Evolutionary conservation across 2,329 filamentous ascomycete genomes (phyloP).

Genomic region (Chlorencoelia australis): DNA sequence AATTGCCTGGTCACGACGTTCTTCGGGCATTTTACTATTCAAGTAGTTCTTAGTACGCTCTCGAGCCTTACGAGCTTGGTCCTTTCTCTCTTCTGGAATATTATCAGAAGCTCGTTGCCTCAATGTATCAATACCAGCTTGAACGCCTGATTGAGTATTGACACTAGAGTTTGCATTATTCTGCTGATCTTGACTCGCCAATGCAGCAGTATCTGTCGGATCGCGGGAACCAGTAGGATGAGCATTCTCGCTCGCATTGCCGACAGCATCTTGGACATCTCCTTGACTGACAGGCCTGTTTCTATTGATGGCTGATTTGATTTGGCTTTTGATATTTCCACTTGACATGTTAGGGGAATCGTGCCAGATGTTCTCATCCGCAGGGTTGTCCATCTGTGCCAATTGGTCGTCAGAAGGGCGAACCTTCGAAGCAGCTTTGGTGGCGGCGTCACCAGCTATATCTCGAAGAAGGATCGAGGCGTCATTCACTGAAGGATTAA

Average conservation of each 20-base stretch:
- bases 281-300: constrained; percentile 40
- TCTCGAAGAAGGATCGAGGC: constrained; percentile 73
- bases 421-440: constrained; percentile 63
- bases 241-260: constrained; percentile 46
- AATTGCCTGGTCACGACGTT: constrained; percentile 85
- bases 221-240: constrained; percentile 45
- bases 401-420: constrained; percentile 72
- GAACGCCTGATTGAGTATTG: constrained; percentile 39
- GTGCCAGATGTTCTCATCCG: constrained; percentile 89
- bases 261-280: constrained; percentile 51
- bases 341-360: constrained; percentile 69
- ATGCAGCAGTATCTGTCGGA: constrained; percentile 40
- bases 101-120: constrained; percentile 52
- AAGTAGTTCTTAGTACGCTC: constrained; percentile 62
- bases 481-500: constrained; percentile 64
- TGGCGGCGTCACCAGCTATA: constrained; percentile 82
- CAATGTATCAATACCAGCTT: constrained; percentile 29
- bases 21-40: constrained; percentile 76
- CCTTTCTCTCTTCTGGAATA: constrained; percentile 51
- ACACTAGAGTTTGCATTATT: constrained; percentile 36
- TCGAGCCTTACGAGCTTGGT: constrained; percentile 41
- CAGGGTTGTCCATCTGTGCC: constrained; percentile 68
- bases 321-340: constrained; percentile 57
- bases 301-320: constrained; percentile 48
- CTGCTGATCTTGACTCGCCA: constrained; percentile 38